These are phyloP conservation scores for Sanghuangporus sanghuang DNA, from an alignment of 1,284 basidiomycete genomes.

Conservation along the genomic window DNA sequence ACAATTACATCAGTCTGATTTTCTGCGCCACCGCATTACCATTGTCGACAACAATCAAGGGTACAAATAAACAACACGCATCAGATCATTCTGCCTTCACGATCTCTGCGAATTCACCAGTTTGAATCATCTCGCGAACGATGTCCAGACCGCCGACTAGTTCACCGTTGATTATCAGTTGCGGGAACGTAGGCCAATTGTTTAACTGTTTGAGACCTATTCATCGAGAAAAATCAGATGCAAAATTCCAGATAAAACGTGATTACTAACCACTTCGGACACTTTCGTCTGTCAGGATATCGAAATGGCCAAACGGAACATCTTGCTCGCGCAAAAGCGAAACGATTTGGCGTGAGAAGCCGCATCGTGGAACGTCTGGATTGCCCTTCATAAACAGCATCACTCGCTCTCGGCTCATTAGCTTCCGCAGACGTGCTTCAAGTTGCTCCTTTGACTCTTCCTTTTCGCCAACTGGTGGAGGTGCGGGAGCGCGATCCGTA, in stretches of 20 bases:
- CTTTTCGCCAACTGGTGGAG: constrained; percentile 19
- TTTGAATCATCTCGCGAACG: constrained; percentile 56
- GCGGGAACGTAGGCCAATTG: constrained; percentile 66
- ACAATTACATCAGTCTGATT: too few species aligned
- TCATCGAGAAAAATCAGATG: not conserved
- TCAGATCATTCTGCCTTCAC: constrained; percentile 8
- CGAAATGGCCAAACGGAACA: constrained; percentile 66
- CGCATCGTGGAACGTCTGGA: constrained; percentile 83
- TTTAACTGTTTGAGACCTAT: constrained; percentile 54
- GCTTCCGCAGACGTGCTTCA: constrained; percentile 48
- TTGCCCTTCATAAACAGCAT: constrained; percentile 99
- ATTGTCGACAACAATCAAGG: not conserved
- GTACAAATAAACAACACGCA: not conserved
- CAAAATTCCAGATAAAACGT: not conserved
- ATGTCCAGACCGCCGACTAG: constrained; percentile 69
- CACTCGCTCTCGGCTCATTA: constrained; percentile 75
- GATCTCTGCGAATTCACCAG: constrained; percentile 38
- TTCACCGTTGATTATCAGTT: constrained; percentile 64
- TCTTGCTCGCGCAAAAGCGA: constrained; percentile 55
- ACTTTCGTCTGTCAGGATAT: constrained; percentile 68
- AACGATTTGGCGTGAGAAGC: constrained; percentile 71
- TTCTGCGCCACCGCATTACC: not conserved
- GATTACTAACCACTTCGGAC: constrained; percentile 51
- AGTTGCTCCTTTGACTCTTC: constrained; percentile 58
- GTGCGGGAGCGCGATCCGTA: constrained; percentile 33